Evolutionary conservation across 2,329 filamentous ascomycete genomes (phyloP).

Genomic region (Pseudocercospora crystallina): DNA sequence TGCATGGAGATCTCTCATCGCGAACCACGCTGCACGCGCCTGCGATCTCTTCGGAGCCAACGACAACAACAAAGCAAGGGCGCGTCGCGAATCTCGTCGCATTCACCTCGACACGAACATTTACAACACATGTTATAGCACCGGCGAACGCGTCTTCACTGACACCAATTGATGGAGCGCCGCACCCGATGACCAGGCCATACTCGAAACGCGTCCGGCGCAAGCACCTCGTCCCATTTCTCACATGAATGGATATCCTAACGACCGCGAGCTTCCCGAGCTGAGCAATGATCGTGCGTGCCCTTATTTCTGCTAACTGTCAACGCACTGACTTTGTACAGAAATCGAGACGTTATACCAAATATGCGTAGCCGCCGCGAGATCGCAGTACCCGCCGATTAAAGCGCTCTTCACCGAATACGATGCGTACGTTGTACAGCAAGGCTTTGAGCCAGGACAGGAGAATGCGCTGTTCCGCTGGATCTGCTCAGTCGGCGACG

Average conservation of each 20-base stretch:
- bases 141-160: neutral
- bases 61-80: too few relatives aligned
- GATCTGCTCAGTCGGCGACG: conserved; percentile 72
- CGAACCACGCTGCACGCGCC: too few relatives aligned
- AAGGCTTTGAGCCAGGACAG: conserved; percentile 69
- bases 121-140: conserved; percentile 17
- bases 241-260: conserved; percentile 34
- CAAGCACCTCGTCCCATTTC: conserved; percentile 25
- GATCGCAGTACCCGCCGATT: conserved; percentile 65
- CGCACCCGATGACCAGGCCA: conserved; percentile 35
- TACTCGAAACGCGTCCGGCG: conserved; percentile 38
- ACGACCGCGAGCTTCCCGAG: conserved; percentile 39
- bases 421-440: conserved; percentile 68
- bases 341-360: conserved; percentile 78
- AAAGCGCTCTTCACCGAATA: conserved; percentile 80
- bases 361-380: conserved; percentile 71
- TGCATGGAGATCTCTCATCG: too few relatives aligned
- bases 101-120: neutral
- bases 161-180: conserved; percentile 13
- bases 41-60: too few relatives aligned
- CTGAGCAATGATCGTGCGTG: conserved; percentile 43
- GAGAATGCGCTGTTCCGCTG: conserved; percentile 76
- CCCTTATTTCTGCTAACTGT: neutral
- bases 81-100: neutral
- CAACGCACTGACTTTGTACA: conserved; percentile 35